Conservation (phyloP, 2,329 filamentous ascomycete species). For the Aspergillus eucalypticola region DNA sequence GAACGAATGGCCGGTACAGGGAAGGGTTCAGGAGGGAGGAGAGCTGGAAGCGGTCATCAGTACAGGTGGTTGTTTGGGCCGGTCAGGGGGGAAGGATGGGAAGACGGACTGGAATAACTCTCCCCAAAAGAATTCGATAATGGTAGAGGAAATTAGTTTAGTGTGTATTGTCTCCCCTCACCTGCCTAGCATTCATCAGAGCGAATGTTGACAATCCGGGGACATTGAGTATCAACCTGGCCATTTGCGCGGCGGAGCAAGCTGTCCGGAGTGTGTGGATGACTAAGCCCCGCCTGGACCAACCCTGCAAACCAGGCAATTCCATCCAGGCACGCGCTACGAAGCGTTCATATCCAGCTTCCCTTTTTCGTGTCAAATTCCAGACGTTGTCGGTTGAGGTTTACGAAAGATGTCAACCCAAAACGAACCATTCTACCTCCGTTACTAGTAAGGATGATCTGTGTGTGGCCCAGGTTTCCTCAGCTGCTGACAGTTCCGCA, state of each 20-base stretch:
- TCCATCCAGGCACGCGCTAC: conserved; percentile 11
- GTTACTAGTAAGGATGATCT: conserved; percentile 78
- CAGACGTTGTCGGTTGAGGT: conserved; percentile 11
- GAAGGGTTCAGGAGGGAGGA: conserved; percentile 30
- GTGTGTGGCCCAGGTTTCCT: conserved; percentile 36
- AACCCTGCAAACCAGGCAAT: conserved; percentile 20
- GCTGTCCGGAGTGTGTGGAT: conserved; percentile 46
- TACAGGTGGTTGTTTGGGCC: conserved; percentile 32
- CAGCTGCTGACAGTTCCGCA: conserved; percentile 52
- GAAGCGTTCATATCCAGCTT: conserved; percentile 8
- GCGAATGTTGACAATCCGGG: conserved; percentile 35
- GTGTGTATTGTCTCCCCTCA: conserved; percentile 37
- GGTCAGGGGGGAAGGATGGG: conserved; percentile 15
- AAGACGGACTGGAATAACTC: conserved; percentile 31
- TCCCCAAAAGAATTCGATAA: conserved; percentile 25
- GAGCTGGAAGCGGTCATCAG: conserved; percentile 35
- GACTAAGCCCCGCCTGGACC: conserved; percentile 40
- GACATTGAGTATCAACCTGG: conserved; percentile 40
- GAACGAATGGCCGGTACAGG: conserved; percentile 22
- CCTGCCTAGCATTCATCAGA: conserved; percentile 40
- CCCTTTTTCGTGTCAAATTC: conserved; percentile 8
- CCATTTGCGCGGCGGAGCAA: conserved; percentile 42
- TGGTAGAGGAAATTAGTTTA: conserved; percentile 29
- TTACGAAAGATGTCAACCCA: conserved; percentile 60
- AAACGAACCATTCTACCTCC: conserved; percentile 87